Conservation (phyloP, 1,139 yeast genomes). For the Diutina ranongensis region DNA sequence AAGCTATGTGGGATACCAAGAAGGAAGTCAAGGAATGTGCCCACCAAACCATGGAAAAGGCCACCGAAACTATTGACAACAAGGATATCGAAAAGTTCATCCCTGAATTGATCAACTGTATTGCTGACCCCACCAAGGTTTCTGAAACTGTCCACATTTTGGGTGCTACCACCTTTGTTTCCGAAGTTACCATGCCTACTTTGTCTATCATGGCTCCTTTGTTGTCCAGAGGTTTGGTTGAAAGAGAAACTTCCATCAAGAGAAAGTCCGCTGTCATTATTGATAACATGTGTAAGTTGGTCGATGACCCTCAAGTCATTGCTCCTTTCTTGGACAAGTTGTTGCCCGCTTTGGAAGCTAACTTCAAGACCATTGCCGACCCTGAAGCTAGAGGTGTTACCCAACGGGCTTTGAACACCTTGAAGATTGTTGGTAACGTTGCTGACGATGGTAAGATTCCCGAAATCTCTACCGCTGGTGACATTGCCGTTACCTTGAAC, state of each 20-base stretch:
- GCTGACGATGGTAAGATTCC: slow-evolving; percentile 83
- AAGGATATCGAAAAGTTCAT: slow-evolving; percentile 99
- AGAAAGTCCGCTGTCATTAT: slow-evolving; percentile 99
- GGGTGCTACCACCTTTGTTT: slow-evolving; percentile 99
- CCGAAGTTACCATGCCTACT: slow-evolving; percentile 99
- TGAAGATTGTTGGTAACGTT: slow-evolving; percentile 97
- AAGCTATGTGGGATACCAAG: slow-evolving; percentile 99
- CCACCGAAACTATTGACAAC: slow-evolving; percentile 97
- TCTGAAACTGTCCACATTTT: slow-evolving; percentile 97
- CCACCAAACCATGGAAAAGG: slow-evolving; percentile 86
- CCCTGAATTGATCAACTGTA: slow-evolving; percentile 94
- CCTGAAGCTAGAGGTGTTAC: slow-evolving; percentile 99
- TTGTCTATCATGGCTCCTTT: slow-evolving; percentile 98
- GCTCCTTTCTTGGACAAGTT: slow-evolving; percentile 96
- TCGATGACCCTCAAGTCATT: slow-evolving; percentile 98
- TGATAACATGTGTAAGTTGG: slow-evolving; percentile 99
- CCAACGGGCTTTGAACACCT: slow-evolving; percentile 90
- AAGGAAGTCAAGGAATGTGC: slow-evolving; percentile 96
- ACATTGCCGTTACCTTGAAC: slow-evolving; percentile 71
- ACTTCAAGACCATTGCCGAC: slow-evolving; percentile 95
- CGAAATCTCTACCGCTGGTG: slow-evolving; percentile 98
- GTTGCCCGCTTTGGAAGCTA: slow-evolving; percentile 91
- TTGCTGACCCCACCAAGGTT: slow-evolving; percentile 91
- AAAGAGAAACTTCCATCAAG: slow-evolving; percentile 98
- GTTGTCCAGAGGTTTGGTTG: slow-evolving; percentile 98